Evolutionary conservation across 768 basidiomycete genomes (phyloP).

Genomic region (Boletus bicolor): DNA sequence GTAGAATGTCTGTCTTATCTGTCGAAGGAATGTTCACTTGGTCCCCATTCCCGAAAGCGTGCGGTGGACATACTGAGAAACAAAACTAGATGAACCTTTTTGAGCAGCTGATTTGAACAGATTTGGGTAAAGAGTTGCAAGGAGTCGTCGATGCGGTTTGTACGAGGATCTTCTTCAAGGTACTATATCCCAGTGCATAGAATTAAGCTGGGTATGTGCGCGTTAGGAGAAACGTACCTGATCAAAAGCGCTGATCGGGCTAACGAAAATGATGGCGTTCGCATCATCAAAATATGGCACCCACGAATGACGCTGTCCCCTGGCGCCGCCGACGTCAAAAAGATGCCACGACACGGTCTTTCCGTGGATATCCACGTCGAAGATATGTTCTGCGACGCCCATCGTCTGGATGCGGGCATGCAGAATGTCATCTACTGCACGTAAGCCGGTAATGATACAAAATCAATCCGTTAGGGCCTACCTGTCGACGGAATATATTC

Average conservation of each 20-base stretch:
- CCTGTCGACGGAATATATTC: slow-evolving; percentile 77
- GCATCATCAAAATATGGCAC: slow-evolving; percentile 66
- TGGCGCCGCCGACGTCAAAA: slow-evolving; percentile 68
- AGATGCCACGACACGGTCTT: slow-evolving; percentile 73
- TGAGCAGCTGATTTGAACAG: slow-evolving; percentile 76
- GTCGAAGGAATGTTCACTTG: not conserved
- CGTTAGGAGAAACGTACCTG: slow-evolving; percentile 42
- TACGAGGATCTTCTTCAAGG: slow-evolving; percentile 81
- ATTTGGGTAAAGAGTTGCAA: slow-evolving; percentile 86
- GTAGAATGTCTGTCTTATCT: slow-evolving; percentile 81
- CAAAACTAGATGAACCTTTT: slow-evolving; percentile 59
- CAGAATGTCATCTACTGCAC: slow-evolving; percentile 68
- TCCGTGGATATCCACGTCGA: slow-evolving; percentile 78
- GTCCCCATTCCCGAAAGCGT: not conserved
- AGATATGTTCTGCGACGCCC: slow-evolving; percentile 82
- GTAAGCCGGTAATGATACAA: slow-evolving; percentile 27
- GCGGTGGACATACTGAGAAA: slow-evolving; percentile 48
- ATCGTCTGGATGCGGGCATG: slow-evolving; percentile 90
- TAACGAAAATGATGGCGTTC: slow-evolving; percentile 78
- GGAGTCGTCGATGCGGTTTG: slow-evolving; percentile 84
- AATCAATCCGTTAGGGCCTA: slow-evolving; percentile 31
- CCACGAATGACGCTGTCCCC: slow-evolving; percentile 74
- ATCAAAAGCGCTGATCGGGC: slow-evolving; percentile 77
- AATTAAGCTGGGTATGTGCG: slow-evolving; percentile 1
- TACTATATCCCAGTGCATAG: slow-evolving; percentile 45